Conservation (phyloP, 352 stramenopile species). For the Halophytophthora polymorphica region DNA sequence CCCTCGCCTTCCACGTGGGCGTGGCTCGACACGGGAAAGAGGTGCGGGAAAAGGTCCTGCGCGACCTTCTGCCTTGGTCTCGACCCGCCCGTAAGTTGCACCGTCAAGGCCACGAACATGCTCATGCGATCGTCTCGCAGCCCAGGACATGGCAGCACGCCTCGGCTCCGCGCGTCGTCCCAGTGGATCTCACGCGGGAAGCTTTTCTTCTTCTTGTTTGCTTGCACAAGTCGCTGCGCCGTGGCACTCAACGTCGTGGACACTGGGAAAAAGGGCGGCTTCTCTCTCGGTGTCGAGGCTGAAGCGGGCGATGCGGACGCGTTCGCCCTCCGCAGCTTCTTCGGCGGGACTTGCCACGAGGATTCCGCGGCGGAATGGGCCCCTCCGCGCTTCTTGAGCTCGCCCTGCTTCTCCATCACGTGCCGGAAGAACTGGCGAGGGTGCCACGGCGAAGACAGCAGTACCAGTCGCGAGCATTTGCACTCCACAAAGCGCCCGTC, state of each 20-base stretch:
- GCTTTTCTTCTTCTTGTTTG: conserved; percentile 37
- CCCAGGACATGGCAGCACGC: conserved; percentile 59
- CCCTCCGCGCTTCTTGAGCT: conserved; percentile 29
- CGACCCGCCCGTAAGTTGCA: conserved; percentile 64
- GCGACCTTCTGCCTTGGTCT: conserved; percentile 62
- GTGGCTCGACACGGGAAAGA: conserved; percentile 33
- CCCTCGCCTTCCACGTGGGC: conserved; percentile 8
- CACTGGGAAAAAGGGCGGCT: conserved; percentile 2
- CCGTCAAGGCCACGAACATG: conserved; percentile 47
- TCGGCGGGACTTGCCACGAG: conserved; percentile 9
- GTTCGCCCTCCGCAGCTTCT: conserved; percentile 11
- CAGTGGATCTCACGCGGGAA: conserved; percentile 57
- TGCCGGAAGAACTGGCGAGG: conserved; percentile 61
- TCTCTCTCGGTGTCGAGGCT: conserved; percentile 3
- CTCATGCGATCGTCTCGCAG: conserved; percentile 54
- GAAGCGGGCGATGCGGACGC: background rate
- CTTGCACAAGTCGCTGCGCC: conserved; percentile 14
- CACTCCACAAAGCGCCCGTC: conserved; percentile 71
- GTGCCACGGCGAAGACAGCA: conserved; percentile 50
- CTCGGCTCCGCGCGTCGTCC: conserved; percentile 38
- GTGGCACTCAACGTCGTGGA: conserved; percentile 16
- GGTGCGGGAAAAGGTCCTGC: conserved; percentile 64
- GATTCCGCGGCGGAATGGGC: background rate
- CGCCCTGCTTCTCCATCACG: conserved; percentile 42
- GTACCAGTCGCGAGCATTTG: conserved; percentile 56